These are phyloP conservation scores for Candida tetrigidarum DNA, from an alignment of 1,139 yeast genomes.

Conservation along the genomic window DNA sequence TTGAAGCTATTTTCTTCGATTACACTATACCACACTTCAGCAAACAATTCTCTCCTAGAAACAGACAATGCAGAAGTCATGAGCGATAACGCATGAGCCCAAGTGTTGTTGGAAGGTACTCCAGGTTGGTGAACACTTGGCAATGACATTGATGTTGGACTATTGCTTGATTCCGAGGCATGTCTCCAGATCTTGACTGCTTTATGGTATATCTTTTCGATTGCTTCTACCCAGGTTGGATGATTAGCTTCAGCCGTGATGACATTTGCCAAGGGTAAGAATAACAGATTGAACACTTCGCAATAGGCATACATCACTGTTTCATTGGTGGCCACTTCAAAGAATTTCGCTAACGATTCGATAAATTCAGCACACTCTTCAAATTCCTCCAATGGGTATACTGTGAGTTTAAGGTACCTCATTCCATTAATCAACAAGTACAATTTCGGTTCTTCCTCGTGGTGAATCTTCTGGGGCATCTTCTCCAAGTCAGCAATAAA, in stretches of 20 bases:
- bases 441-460: constrained; percentile 70
- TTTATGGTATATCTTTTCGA: constrained; percentile 60
- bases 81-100: constrained; percentile 75
- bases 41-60: constrained; percentile 77
- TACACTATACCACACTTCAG: constrained; percentile 72
- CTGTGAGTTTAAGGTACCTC: constrained; percentile 77
- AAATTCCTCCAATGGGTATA: constrained; percentile 85
- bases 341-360: constrained; percentile 84
- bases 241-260: constrained; percentile 95
- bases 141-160: constrained; percentile 7
- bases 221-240: constrained; percentile 92
- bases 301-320: constrained; percentile 77
- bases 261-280: constrained; percentile 82
- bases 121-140: constrained; percentile 11
- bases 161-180: constrained; percentile 7
- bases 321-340: constrained; percentile 64
- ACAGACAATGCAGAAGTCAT: constrained; percentile 80
- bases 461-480: constrained; percentile 55
- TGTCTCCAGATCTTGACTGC: constrained; percentile 45
- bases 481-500: constrained; percentile 93
- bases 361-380: constrained; percentile 94
- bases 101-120: constrained; percentile 43
- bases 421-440: constrained; percentile 87
- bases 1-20: constrained; percentile 54
- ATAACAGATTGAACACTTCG: constrained; percentile 74